Conservation (phyloP, 495 filamentous ascomycete species). For the Lasiosphaeriaceae sp. region DNA sequence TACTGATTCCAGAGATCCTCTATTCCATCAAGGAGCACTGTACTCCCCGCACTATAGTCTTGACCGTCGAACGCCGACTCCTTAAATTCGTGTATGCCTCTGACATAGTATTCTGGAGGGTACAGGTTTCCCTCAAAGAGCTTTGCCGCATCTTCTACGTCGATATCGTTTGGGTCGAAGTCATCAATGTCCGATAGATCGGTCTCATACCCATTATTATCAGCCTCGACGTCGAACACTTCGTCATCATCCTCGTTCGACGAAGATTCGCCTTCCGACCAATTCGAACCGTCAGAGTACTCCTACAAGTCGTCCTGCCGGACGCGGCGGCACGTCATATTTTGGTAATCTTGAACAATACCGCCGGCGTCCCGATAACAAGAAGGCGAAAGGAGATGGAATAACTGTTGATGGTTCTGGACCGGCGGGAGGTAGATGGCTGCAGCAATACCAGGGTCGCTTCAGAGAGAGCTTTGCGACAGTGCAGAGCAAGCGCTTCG, state of each 20-base stretch:
- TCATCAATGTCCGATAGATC: background rate
- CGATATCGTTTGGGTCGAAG: slow-evolving; percentile 5
- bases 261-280: slow-evolving; percentile 1
- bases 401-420: slow-evolving; percentile 8
- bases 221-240: slow-evolving; percentile 3
- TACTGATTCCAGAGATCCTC: slow-evolving; percentile 7
- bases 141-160: slow-evolving; percentile 2
- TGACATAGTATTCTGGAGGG: slow-evolving; percentile 4
- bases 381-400: slow-evolving; percentile 7
- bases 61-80: slow-evolving; percentile 2
- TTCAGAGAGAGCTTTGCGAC: slow-evolving; percentile 5
- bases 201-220: background rate
- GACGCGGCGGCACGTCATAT: slow-evolving; percentile 6
- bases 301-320: slow-evolving; percentile 2
- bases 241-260: slow-evolving; percentile 2
- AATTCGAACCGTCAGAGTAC: slow-evolving; percentile 6
- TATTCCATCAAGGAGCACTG: slow-evolving; percentile 7
- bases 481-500: slow-evolving; percentile 3
- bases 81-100: background rate
- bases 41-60: slow-evolving; percentile 9
- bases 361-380: slow-evolving; percentile 3
- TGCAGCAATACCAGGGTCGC: slow-evolving; percentile 6
- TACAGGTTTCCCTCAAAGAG: slow-evolving; percentile 7
- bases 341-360: slow-evolving; percentile 9
- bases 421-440: slow-evolving; percentile 4